Evolutionary conservation across 768 basidiomycete genomes (phyloP).

Genomic region (Lyophyllum shimeji): DNA sequence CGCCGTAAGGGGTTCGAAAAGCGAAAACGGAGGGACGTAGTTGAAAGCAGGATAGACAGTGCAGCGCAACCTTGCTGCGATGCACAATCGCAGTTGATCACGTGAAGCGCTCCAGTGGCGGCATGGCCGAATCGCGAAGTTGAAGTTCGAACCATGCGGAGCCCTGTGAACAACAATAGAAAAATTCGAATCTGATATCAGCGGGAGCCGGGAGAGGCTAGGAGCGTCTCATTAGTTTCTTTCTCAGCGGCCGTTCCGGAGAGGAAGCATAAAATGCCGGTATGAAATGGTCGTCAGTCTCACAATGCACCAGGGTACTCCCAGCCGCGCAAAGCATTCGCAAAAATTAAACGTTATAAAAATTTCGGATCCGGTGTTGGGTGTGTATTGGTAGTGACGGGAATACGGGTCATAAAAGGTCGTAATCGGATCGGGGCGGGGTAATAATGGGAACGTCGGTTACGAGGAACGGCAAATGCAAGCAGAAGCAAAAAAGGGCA

Average conservation of each 20-base stretch:
- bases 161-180: no score
- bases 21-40: neutral
- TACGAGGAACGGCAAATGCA: neutral
- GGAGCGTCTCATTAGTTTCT: no score
- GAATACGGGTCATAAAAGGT: conserved; percentile 19
- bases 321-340: neutral
- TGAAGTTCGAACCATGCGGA: no score
- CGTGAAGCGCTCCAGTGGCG: no score
- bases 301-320: no score
- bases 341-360: neutral
- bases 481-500: neutral
- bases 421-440: conserved; percentile 15
- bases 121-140: no score
- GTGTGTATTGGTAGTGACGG: neutral
- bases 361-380: neutral
- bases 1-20: neutral
- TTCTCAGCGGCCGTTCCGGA: no score
- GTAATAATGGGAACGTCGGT: neutral
- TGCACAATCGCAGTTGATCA: no score
- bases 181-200: no score
- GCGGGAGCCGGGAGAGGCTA: no score
- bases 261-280: no score
- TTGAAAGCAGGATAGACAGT: neutral
- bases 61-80: neutral
- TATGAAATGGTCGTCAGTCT: no score